Conservation (phyloP, 148 eudicot species). For the Diospyros kaki region DNA sequence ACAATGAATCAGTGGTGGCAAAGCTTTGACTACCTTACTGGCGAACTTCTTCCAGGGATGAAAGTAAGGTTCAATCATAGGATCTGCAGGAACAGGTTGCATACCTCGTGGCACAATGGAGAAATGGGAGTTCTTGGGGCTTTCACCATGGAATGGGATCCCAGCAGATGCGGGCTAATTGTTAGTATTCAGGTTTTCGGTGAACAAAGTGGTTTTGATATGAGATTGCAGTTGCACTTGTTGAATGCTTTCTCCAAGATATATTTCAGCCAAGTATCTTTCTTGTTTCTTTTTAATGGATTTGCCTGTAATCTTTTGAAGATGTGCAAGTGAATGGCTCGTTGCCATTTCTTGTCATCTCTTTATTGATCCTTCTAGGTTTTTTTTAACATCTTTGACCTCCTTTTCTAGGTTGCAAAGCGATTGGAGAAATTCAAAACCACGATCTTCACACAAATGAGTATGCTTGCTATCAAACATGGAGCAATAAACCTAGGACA, state of each 20-base stretch:
- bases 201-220: not conserved
- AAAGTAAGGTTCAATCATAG: too few relatives aligned
- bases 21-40: too few relatives aligned
- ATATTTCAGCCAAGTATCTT: not conserved
- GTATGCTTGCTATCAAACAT: constrained; percentile 91
- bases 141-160: too few relatives aligned
- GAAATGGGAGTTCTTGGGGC: too few relatives aligned
- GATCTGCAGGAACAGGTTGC: too few relatives aligned
- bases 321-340: not conserved
- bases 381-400: not conserved
- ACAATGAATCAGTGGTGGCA: too few relatives aligned
- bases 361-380: not conserved
- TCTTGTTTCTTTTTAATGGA: not conserved
- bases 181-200: too few relatives aligned
- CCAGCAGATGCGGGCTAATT: too few relatives aligned
- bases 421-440: constrained; percentile 97
- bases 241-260: not conserved
- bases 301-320: not conserved
- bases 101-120: too few relatives aligned
- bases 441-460: constrained; percentile 96
- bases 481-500: constrained; percentile 97
- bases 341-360: not conserved
- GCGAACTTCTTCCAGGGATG: too few relatives aligned
- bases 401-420: constrained; percentile 64
- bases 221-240: not conserved